These are phyloP conservation scores for Viola pubescens DNA, from an alignment of 441 rosid genomes.

Conservation along the genomic window DNA sequence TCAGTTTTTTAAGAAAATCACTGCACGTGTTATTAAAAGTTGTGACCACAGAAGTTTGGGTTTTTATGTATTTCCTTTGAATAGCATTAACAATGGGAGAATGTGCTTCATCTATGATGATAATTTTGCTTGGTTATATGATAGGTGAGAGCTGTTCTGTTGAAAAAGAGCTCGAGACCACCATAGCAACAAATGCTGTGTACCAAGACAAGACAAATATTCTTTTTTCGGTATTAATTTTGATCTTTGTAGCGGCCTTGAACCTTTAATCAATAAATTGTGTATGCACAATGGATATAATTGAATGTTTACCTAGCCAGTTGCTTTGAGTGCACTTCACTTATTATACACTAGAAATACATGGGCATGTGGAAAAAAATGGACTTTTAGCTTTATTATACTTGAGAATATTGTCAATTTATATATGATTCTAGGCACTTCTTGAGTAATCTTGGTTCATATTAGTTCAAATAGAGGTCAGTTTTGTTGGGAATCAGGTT, in stretches of 20 bases:
- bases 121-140: constrained; percentile 23
- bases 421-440: background rate
- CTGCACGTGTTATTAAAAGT: too few relatives aligned
- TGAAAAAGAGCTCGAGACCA: constrained; percentile 69
- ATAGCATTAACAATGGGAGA: too few relatives aligned
- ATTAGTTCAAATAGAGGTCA: background rate
- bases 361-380: too few relatives aligned
- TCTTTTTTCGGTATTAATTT: constrained; percentile 82
- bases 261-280: background rate
- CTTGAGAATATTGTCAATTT: background rate
- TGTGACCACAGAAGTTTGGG: too few relatives aligned
- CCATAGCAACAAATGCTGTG: constrained; percentile 77
- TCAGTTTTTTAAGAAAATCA: too few relatives aligned
- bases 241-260: constrained; percentile 19
- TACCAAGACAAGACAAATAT: constrained; percentile 98
- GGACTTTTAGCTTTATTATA: too few relatives aligned
- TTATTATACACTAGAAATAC: too few relatives aligned
- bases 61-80: too few relatives aligned
- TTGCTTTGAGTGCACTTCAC: too few relatives aligned
- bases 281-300: background rate
- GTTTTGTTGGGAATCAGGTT: background rate
- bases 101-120: background rate
- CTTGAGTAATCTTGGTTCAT: background rate
- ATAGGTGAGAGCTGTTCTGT: constrained; percentile 97
- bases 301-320: background rate